A percentile compares a stretch with the other conserved stretches of the same genome.
Conservation (phyloP, 805 yeast species). For the Wickerhamomyces queroliae region DNA sequence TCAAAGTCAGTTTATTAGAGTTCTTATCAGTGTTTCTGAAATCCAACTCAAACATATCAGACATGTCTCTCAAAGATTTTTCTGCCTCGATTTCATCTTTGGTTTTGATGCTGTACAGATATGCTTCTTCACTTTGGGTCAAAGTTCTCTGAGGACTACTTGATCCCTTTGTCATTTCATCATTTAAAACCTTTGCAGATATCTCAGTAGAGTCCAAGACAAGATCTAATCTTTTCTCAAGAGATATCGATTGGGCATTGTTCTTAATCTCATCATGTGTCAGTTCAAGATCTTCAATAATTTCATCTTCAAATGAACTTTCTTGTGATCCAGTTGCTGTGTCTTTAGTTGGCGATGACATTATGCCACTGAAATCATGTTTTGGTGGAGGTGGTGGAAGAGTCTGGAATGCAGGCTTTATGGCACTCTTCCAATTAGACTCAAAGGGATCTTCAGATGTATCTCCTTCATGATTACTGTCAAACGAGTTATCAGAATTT, state of each 20-base stretch:
- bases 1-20: slow-evolving; percentile 16
- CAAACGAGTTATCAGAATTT: slow-evolving; percentile 18
- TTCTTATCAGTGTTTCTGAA: slow-evolving; percentile 24
- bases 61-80: slow-evolving; percentile 21
- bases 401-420: slow-evolving; percentile 22
- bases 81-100: slow-evolving; percentile 20
- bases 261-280: slow-evolving; percentile 21
- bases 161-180: slow-evolving; percentile 18
- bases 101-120: slow-evolving; percentile 17
- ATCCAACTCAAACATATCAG: slow-evolving; percentile 28
- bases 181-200: slow-evolving; percentile 17
- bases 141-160: slow-evolving; percentile 17
- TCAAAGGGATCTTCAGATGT: slow-evolving; percentile 15
- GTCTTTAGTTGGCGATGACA: not conserved
- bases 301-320: slow-evolving; percentile 21
- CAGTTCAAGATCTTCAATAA: slow-evolving; percentile 19
- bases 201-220: slow-evolving; percentile 26
- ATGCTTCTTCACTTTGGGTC: slow-evolving; percentile 17
- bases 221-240: slow-evolving; percentile 41
- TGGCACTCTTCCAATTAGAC: slow-evolving; percentile 22
- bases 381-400: slow-evolving; percentile 33
- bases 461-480: not conserved
- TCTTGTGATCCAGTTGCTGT: slow-evolving; percentile 19
- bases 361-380: slow-evolving; percentile 8
- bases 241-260: slow-evolving; percentile 21